phyloP scores from a whole-genome alignment of 2,329 filamentous ascomycete genomes.

The Pseudopyricularia cyperi region DNA sequence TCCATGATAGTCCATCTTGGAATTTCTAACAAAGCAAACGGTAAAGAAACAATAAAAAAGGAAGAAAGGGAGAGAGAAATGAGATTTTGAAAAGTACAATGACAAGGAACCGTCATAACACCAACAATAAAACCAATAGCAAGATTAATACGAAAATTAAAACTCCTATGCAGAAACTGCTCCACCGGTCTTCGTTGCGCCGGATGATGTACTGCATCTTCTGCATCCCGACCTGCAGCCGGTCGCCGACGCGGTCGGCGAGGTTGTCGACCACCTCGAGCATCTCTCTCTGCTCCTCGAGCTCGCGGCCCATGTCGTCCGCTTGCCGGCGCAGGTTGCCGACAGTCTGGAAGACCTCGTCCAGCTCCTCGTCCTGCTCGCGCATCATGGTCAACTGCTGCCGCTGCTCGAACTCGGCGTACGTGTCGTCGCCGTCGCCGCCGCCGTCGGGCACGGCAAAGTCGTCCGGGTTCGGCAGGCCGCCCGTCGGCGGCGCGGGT shows the following conservation, averaged over 20 bases:
- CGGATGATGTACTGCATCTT: conserved; percentile 75
- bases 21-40: too few relatives aligned
- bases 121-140: conserved; percentile 64
- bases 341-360: conserved; percentile 86
- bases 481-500: conserved; percentile 23
- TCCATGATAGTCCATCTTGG: too few relatives aligned
- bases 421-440: conserved; percentile 37
- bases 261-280: conserved; percentile 73
- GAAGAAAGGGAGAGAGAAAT: conserved; percentile 5
- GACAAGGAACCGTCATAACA: conserved; percentile 29
- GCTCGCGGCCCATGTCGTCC: conserved; percentile 87
- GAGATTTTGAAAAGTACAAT: conserved; percentile 1
- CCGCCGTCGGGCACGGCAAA: conserved; percentile 44
- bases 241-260: conserved; percentile 75
- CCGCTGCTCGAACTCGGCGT: conserved; percentile 77
- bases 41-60: conserved; percentile 4
- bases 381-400: conserved; percentile 85
- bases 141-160: conserved; percentile 83
- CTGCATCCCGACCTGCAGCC: conserved; percentile 74
- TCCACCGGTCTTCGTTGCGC: conserved; percentile 77
- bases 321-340: conserved; percentile 84
- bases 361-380: conserved; percentile 86
- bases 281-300: conserved; percentile 89
- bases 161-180: conserved; percentile 81
- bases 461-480: conserved; percentile 40